phyloP scores from a whole-genome alignment of 495 filamentous ascomycete genomes.

The Penicillium ucsense region DNA sequence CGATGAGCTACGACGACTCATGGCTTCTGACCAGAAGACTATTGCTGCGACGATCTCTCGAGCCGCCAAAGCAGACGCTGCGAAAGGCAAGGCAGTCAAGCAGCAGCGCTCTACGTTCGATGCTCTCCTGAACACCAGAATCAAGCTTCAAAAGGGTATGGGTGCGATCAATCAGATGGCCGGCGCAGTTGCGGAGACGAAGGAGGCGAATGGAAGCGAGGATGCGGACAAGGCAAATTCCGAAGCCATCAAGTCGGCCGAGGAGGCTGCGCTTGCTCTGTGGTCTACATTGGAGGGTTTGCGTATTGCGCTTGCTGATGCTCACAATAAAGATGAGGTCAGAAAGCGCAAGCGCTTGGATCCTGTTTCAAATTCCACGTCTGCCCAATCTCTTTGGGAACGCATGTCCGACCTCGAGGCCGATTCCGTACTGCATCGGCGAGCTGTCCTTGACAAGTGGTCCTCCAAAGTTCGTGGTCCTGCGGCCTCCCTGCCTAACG shows the following conservation, averaged over 20 bases:
- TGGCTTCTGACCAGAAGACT: slow-evolving; percentile 60
- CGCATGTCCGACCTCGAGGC: slow-evolving; percentile 60
- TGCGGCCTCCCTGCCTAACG: slow-evolving; percentile 24
- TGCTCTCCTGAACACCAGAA: slow-evolving; percentile 72
- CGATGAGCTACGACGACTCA: slow-evolving; percentile 54
- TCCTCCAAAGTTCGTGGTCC: slow-evolving; percentile 43
- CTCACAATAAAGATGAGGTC: slow-evolving; percentile 32
- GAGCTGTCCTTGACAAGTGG: slow-evolving; percentile 37
- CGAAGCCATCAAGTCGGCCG: slow-evolving; percentile 59
- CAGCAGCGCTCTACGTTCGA: slow-evolving; percentile 79
- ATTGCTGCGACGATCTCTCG: slow-evolving; percentile 61
- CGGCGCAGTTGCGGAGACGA: slow-evolving; percentile 26
- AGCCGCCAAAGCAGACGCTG: slow-evolving; percentile 65
- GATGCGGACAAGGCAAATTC: slow-evolving; percentile 31
- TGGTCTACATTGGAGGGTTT: slow-evolving; percentile 77
- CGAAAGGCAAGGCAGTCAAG: slow-evolving; percentile 79
- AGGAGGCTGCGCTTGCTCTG: slow-evolving; percentile 76
- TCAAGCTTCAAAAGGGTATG: slow-evolving; percentile 84
- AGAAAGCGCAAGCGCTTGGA: slow-evolving; percentile 51
- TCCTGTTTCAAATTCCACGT: slow-evolving; percentile 38
- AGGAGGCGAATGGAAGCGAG: slow-evolving; percentile 18
- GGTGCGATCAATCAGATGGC: slow-evolving; percentile 68
- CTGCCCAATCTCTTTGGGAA: slow-evolving; percentile 55
- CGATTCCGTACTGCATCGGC: slow-evolving; percentile 32
- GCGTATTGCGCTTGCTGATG: slow-evolving; percentile 48